phyloP scores from a whole-genome alignment of 192 early-diverging fungal genomes.

The Obelidium mucronatum region DNA sequence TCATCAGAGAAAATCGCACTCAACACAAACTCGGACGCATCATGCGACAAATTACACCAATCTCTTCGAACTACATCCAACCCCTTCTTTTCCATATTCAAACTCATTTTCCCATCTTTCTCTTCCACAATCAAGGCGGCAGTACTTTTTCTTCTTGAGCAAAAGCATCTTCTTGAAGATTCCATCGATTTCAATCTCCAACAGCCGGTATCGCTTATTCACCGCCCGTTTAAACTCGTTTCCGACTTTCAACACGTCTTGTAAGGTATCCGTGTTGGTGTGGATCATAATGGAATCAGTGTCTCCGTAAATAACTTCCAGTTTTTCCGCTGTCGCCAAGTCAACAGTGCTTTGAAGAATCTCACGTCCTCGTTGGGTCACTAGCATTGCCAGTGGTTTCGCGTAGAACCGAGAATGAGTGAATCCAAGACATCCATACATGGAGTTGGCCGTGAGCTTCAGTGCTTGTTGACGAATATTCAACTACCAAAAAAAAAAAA shows the following conservation, averaged over 20 bases:
- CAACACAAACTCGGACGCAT: slow-evolving; percentile 72
- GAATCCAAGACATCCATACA: slow-evolving; percentile 99
- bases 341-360: slow-evolving; percentile 94
- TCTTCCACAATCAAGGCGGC: slow-evolving; percentile 81
- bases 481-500: slow-evolving; percentile 62
- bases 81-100: slow-evolving; percentile 85
- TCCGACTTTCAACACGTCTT: slow-evolving; percentile 81
- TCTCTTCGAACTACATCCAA: slow-evolving; percentile 96
- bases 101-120: slow-evolving; percentile 40
- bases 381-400: slow-evolving; percentile 96
- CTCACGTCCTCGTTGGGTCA: slow-evolving; percentile 93
- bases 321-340: slow-evolving; percentile 75
- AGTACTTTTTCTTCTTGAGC: slow-evolving; percentile 98
- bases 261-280: slow-evolving; percentile 76
- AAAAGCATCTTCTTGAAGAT: slow-evolving; percentile 89
- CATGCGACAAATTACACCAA: slow-evolving; percentile 94
- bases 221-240: slow-evolving; percentile 81
- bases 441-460: slow-evolving; percentile 97
- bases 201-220: slow-evolving; percentile 90
- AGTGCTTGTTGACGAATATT: slow-evolving; percentile 94
- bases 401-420: slow-evolving; percentile 93
- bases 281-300: slow-evolving; percentile 99
- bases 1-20: slow-evolving; percentile 69
- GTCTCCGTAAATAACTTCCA: slow-evolving; percentile 99
- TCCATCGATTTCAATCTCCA: slow-evolving; percentile 98